A percentile compares a stretch with the other conserved stretches of the same genome.
Evolutionary conservation across 345 rosid species (phyloP).

Genomic region (Ceriops decandra): DNA sequence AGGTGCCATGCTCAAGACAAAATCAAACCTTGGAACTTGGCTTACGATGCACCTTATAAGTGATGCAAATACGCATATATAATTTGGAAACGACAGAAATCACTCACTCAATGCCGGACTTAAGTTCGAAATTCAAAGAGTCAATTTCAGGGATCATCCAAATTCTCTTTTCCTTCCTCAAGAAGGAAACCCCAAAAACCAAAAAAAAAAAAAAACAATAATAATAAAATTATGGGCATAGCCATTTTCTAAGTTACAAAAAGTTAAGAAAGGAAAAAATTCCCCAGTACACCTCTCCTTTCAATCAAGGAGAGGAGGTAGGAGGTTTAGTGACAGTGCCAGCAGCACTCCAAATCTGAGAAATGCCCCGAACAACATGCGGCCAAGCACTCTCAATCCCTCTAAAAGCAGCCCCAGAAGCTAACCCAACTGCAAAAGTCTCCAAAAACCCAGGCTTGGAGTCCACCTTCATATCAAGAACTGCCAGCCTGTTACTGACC

Average conservation of each 20-base stretch:
- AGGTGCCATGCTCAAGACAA: too few species aligned
- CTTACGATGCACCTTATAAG: too few species aligned
- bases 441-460: constrained; percentile 68
- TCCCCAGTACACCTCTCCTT: neutral
- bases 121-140: too few species aligned
- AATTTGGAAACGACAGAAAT: too few species aligned
- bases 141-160: too few species aligned
- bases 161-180: too few species aligned
- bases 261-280: neutral
- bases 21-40: too few species aligned
- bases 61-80: too few species aligned
- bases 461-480: constrained; percentile 79
- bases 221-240: too few species aligned
- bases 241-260: neutral
- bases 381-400: constrained; percentile 54
- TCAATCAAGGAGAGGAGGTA: constrained; percentile 27
- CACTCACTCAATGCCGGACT: too few species aligned
- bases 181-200: too few species aligned
- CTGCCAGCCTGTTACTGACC: constrained; percentile 46
- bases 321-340: constrained; percentile 45
- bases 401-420: constrained; percentile 63
- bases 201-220: too few species aligned
- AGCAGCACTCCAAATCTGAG: constrained; percentile 71
- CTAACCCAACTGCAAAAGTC: constrained; percentile 62
- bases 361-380: constrained; percentile 47